Evolutionary conservation across 768 basidiomycete species (phyloP).

Genomic region (Phaeolepiota aurea): DNA sequence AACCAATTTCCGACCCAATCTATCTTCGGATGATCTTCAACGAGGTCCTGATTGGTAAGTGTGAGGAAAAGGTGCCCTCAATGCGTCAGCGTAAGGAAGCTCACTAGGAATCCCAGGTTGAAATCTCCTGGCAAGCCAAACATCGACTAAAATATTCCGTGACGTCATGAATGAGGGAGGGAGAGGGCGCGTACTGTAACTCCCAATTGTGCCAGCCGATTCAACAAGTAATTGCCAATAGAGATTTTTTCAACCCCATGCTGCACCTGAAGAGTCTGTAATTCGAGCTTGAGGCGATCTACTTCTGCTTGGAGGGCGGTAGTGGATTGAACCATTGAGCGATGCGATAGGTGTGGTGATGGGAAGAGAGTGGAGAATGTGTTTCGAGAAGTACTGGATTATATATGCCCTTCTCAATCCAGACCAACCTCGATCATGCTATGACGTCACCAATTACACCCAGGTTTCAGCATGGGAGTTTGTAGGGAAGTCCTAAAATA

Average conservation of each 20-base stretch:
- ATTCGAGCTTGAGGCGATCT: conserved; percentile 34
- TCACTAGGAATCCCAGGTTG: conserved; percentile 59
- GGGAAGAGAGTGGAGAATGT: conserved; percentile 2
- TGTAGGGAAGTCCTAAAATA: too few relatives aligned
- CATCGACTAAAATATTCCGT: conserved; percentile 40
- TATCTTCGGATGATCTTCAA: conserved; percentile 72
- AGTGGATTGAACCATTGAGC: conserved; percentile 8
- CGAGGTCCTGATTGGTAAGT: conserved; percentile 47
- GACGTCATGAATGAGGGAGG: too few relatives aligned
- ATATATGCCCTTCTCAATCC: background rate
- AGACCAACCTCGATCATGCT: background rate
- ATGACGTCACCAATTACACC: background rate
- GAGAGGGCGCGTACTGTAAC: conserved; percentile 38
- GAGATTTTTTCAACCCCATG: conserved; percentile 35
- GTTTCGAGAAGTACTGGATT: background rate
- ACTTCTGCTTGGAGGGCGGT: conserved; percentile 18
- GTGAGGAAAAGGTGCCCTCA: background rate
- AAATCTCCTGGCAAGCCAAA: conserved; percentile 89
- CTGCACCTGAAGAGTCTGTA: conserved; percentile 29
- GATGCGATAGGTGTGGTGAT: conserved; percentile 6
- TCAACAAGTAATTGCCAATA: conserved; percentile 53
- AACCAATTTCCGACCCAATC: conserved; percentile 88
- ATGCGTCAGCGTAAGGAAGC: conserved; percentile 3
- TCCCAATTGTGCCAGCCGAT: conserved; percentile 54
- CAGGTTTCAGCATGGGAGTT: too few relatives aligned